Evolutionary conservation across 805 yeast genomes (phyloP).

Genomic region (Candida stauntonica): DNA sequence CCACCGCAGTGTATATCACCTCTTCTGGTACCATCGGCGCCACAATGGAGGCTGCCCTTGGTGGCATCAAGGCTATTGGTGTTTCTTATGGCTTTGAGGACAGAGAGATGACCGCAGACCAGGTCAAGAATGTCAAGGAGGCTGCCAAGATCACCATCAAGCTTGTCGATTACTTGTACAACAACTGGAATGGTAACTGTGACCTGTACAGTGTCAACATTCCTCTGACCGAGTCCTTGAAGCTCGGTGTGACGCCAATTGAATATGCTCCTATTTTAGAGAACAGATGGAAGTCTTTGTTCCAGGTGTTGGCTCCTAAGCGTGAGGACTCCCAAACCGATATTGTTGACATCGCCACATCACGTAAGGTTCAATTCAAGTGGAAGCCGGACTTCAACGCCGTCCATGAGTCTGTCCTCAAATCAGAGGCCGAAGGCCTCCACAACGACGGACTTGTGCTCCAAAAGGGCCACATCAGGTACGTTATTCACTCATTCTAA

Average conservation of each 20-base stretch:
- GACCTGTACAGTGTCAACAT: slow-evolving; percentile 83
- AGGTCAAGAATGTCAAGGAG: slow-evolving; percentile 35
- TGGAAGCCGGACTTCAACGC: slow-evolving; percentile 84
- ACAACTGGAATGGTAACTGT: slow-evolving; percentile 51
- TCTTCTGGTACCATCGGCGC: slow-evolving; percentile 97
- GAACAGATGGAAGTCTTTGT: slow-evolving; percentile 76
- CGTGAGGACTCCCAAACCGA: slow-evolving; percentile 29
- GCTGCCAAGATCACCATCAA: slow-evolving; percentile 69
- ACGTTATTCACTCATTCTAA: slow-evolving; percentile 10
- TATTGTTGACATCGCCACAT: slow-evolving; percentile 44
- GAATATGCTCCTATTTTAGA: slow-evolving; percentile 74
- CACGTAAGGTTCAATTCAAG: slow-evolving; percentile 46
- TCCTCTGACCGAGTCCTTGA: slow-evolving; percentile 59
- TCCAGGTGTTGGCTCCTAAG: slow-evolving; percentile 25
- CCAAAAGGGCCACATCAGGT: slow-evolving; percentile 26
- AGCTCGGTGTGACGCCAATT: slow-evolving; percentile 54
- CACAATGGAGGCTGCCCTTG: slow-evolving; percentile 85
- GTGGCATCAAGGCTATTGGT: slow-evolving; percentile 66
- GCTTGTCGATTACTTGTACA: slow-evolving; percentile 53
- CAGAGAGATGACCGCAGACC: slow-evolving; percentile 41
- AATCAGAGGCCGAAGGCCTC: slow-evolving; percentile 29
- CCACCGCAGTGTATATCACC: slow-evolving; percentile 81
- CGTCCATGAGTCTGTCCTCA: slow-evolving; percentile 51
- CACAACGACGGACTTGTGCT: slow-evolving; percentile 30
- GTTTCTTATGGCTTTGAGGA: slow-evolving; percentile 76